Evolutionary conservation across 768 basidiomycete genomes (phyloP), one percentile per base, ranked within the genome.

Genomic region (Amanita exitialis): DNA sequence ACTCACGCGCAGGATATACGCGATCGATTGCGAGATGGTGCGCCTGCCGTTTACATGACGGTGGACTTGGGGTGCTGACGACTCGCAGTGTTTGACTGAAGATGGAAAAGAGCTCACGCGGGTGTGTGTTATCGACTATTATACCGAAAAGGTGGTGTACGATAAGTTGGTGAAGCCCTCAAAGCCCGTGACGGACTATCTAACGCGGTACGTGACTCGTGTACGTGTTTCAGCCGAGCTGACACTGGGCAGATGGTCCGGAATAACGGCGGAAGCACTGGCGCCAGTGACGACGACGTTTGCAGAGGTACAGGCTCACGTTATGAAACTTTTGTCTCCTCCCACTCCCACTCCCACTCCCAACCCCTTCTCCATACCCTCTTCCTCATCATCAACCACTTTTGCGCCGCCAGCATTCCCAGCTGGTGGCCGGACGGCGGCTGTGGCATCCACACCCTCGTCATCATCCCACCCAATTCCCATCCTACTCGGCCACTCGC

Each of bases 11-110:
- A 73, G 69, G 53, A 77, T 95, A 21, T 83, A 88, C 50, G 90
- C 90, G 0, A 77, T 99, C 43, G 95, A 99, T 72, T 98, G 95
- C 64, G 95, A 97, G 65, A 97, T 97, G 95, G 94, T 90, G 53
- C 48, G 79, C n/a, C 28, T 12, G 30, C 20, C 32, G 9, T 15
- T 44, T 45, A 4, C 44, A 42, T 16, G 18, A 30, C n/a, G 43
- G 20, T 46, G 52, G 34, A 51, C 18, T 36, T 0, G 42, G 9
- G 41, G 36, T 36, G 49, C 36, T 43, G 42, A 38, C 52, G 47
- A 0, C 39, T 18, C 30, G 28, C 56, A 96, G 93, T 95, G 93
- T 62, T 57, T 85, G 64, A 94, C 93, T 1, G 86, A 86, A 59
- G 86, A 88, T 49, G 94, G 93, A 7, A 92, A 89, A 57, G 90